Base-by-base conservation (phyloP, 1,139 yeast species). In the Scheffersomyces segobiensis region DNA sequence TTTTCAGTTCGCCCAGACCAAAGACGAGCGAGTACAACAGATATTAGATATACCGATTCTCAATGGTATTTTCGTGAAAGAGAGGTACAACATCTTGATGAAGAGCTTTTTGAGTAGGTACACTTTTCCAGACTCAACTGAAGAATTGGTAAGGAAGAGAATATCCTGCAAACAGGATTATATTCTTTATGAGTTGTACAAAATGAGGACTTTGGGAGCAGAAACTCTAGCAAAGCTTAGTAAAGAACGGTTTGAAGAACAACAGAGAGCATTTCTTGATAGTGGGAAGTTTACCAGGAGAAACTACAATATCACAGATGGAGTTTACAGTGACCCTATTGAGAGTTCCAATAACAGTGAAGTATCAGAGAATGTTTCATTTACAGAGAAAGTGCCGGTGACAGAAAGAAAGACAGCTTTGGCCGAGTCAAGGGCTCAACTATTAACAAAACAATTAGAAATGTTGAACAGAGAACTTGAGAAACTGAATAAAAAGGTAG, bases 1-100 rank as follows among this genome's bases (percentile, higher is more conserved):
- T 52, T 57, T 57, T 47, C 66, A 65, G 49, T 70, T 70, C 53
- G 56, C 61, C n/a, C 58, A 63, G 18, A 58, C 67, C 1, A 10
- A 26, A 7, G 60, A 56, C 2, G 53, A 26, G 21, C 54, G 53
- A 7, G 62, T 59, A 18, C 55, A 48, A 20, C 53, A 53, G 17
- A 46, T 64, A 3, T 72, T 67, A n/a, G 75, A 74, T 39, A 47
- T 74, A 7, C 78, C 79, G 1, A 71, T 72, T 4, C 62, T 77
- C 26, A 77, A 67, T 59, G 80, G 80, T 1, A 52, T 61, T 2
- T 71, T 67, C 55, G 67, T 76, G 12, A 68, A 69, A 55, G 75
- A 74, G 49, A 55, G 69, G 19, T 77, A 60, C 57, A 63, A 63
- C 6, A 65, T 67, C 24, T 55, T 70, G 12, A 67, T 66, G 67